Conservation (phyloP, 2,329 filamentous ascomycete species). For the Daldinia sp. region DNA sequence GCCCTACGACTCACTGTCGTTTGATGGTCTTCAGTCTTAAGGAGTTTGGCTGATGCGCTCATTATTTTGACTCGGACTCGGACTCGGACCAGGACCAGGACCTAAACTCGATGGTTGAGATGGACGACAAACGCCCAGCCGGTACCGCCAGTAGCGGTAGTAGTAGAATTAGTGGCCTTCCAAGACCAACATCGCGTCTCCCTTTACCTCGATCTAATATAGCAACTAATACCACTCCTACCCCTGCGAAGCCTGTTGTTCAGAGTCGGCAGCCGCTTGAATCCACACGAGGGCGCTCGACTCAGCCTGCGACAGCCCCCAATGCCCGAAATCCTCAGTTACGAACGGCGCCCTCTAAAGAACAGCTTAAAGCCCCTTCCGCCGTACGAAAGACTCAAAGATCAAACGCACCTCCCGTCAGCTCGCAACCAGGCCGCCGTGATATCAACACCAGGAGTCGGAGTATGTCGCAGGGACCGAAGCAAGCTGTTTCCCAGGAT, state of each 20-base stretch:
- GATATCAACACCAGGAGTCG: constrained; percentile 39
- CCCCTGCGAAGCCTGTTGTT: not conserved
- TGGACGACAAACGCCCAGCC: constrained; percentile 47
- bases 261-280: constrained; percentile 33
- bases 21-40: constrained; percentile 14
- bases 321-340: constrained; percentile 44
- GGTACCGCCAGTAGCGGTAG: constrained; percentile 22
- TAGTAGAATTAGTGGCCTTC: constrained; percentile 46
- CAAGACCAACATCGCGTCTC: constrained; percentile 51
- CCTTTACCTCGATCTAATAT: constrained; percentile 49
- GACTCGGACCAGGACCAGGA: not conserved
- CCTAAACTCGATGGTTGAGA: constrained; percentile 32
- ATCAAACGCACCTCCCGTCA: constrained; percentile 40
- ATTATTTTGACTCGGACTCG: constrained; percentile 16
- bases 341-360: constrained; percentile 47
- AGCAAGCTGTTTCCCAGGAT: constrained; percentile 33
- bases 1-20: constrained; percentile 1
- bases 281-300: constrained; percentile 35
- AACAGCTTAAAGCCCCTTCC: constrained; percentile 45
- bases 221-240: constrained; percentile 20
- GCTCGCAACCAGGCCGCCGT: constrained; percentile 42
- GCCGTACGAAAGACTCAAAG: constrained; percentile 45
- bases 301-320: constrained; percentile 35
- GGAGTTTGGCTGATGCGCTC: constrained; percentile 17
- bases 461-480: constrained; percentile 42